Base-by-base conservation (phyloP, 768 basidiomycete species). In the Boletus rufocinnamomeus region DNA sequence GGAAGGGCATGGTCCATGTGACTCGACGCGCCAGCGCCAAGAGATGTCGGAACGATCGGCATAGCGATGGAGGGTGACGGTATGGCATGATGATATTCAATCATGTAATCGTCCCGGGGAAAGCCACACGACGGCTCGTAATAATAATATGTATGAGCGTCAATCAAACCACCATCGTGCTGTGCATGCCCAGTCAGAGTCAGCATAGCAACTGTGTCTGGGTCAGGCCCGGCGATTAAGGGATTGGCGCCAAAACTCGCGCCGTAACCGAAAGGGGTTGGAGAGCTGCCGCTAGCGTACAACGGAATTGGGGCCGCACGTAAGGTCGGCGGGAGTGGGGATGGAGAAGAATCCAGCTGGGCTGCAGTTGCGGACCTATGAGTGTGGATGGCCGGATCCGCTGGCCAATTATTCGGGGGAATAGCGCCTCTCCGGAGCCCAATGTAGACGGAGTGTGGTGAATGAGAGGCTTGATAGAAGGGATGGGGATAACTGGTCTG, bases 11-110 rank as follows among this genome's bases (percentile, higher is more conserved):
- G 47, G 57, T 50, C 40, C 13, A 32, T 3, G 52, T 57, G 14
- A 28, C 27, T 53, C 13, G 58, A 27, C 2, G 11, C 10, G 14
- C 37, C 54, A 45, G 44, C 19, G 23, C 25, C 40, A 25, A 30
- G 34, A 9, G 47, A 32, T 17, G 30, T 52, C 50, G 57, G 62
- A 41, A 48, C 21, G 37, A 55, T 56, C 23, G 65, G 51, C 57
- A 58, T 48, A 49, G 52, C 1, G 27, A 58, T 32, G 13, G 21
- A 23, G 21, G 52, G 30, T 41, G 59, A 49, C 21, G 46, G 35
- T 32, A 43, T 23, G 23, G 4, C 41, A 30, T 14, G 43, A 41
- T 43, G 25, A 27, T 49, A 21, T 7, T 28, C 41, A 4, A 25
- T 37, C 14, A 40, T 28, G 38, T 40, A 50, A 40, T 52, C 3